Percentiles rank a stretch among this genome's conserved stretches.
These are phyloP conservation scores for Bonia amplexicaulis DNA, from an alignment of 176 grass and related monocot genomes.

Conservation along the genomic window DNA sequence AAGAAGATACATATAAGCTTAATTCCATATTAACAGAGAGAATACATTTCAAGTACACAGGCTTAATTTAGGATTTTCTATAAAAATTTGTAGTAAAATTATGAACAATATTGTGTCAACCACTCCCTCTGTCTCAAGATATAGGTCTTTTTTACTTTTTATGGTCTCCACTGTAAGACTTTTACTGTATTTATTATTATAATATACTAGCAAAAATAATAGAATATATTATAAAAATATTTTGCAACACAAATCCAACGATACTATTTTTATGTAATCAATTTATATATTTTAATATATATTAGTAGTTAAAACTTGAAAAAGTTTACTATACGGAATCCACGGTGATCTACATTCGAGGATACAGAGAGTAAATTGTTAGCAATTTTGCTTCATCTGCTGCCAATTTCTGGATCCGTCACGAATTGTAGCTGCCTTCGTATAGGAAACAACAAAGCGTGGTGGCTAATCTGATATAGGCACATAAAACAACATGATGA, in stretches of 20 bases:
- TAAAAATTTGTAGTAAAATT: not conserved
- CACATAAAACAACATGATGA: conserved; percentile 35
- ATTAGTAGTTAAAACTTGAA: too few relatives aligned
- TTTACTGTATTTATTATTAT: too few relatives aligned
- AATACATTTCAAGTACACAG: not conserved
- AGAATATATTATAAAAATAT: too few relatives aligned
- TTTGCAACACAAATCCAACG: too few relatives aligned
- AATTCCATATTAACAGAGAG: not conserved
- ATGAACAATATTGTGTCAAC: not conserved
- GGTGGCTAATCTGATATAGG: not conserved
- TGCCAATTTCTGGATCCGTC: not conserved
- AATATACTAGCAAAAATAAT: too few relatives aligned
- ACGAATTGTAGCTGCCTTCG: not conserved
- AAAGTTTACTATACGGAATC: too few relatives aligned
- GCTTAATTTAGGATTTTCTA: not conserved
- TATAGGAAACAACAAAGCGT: not conserved
- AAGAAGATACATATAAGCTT: not conserved
- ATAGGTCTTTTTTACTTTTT: too few relatives aligned
- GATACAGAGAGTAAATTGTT: not conserved
- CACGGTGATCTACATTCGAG: too few relatives aligned
- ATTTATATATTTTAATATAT: too few relatives aligned
- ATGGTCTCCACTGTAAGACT: too few relatives aligned
- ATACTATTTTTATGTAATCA: too few relatives aligned
- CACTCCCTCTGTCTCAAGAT: too few relatives aligned
- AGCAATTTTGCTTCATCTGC: not conserved